These are phyloP conservation scores for Crithidia fasciculata DNA, from an alignment of 208 protist genomes.

Conservation along the genomic window DNA sequence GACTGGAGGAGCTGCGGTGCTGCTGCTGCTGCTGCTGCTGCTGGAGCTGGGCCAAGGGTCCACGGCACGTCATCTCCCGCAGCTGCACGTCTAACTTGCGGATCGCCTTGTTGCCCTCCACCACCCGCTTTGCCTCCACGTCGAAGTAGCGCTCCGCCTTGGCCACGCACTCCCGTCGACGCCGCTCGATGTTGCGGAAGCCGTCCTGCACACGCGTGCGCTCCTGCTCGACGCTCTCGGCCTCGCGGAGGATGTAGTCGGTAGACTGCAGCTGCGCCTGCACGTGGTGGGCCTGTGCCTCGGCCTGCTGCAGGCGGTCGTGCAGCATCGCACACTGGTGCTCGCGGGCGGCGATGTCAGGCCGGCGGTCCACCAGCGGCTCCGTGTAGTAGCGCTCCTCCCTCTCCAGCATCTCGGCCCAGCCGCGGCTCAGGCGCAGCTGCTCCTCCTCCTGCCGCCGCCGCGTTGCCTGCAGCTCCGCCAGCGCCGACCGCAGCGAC, in stretches of 20 bases:
- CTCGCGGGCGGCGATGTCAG: slow-evolving; percentile 53
- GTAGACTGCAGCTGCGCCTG: slow-evolving; percentile 39
- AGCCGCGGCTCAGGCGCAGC: slow-evolving; percentile 60
- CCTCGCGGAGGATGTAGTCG: slow-evolving; percentile 48
- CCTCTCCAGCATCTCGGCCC: slow-evolving; percentile 65
- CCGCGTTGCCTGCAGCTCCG: slow-evolving; percentile 44
- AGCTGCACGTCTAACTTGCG: slow-evolving; percentile 54
- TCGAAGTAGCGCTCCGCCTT: slow-evolving; percentile 71
- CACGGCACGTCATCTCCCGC: slow-evolving; percentile 41
- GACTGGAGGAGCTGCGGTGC: slow-evolving; percentile 2
- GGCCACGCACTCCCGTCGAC: slow-evolving; percentile 41
- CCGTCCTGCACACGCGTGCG: slow-evolving; percentile 39
- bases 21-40: slow-evolving; percentile 10
- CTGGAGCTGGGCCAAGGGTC: slow-evolving; percentile 40
- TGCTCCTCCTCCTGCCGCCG: slow-evolving; percentile 60
- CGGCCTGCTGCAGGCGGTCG: slow-evolving; percentile 48
- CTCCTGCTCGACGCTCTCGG: slow-evolving; percentile 47
- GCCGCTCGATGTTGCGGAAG: slow-evolving; percentile 50
- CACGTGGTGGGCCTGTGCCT: slow-evolving; percentile 40
- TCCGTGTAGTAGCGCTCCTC: slow-evolving; percentile 82
- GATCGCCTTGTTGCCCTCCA: slow-evolving; percentile 41
- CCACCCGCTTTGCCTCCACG: slow-evolving; percentile 56
- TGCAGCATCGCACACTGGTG: slow-evolving; percentile 52
- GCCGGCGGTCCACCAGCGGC: slow-evolving; percentile 48
- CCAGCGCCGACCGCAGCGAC: slow-evolving; percentile 41